Evolutionary conservation across 148 eudicot species (phyloP), one percentile per base, ranked within the genome.

Genomic region (Suaeda aralocaspica): DNA sequence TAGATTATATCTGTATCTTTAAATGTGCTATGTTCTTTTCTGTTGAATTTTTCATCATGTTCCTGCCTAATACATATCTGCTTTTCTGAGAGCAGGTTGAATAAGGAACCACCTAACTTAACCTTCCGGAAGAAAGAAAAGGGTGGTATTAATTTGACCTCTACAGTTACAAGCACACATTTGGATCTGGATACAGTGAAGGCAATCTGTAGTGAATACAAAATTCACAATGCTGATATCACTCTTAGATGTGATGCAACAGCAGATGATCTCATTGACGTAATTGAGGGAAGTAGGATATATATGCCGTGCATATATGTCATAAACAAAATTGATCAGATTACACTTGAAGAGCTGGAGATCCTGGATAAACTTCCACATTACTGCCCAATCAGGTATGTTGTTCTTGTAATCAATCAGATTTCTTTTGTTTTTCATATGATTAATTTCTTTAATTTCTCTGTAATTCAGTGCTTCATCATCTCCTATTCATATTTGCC

Each of bases 201-300:
- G 80, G 99, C 99, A 67, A 91, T 94, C 57, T 94, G 96, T 51
- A 88, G 96, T 53, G 99, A 94, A 86, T 91, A 94, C 80, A 86
- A 86, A 71, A 91, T 91, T 65, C 99, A 94, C 73, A 94, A 94
- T 81, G 99, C 99, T 78, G 99, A 94, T 81, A 73, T 94, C 67
- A 84, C 79, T 76, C 92, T 94, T 67, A 76, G 93, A 56, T 89
- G 65, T 73, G 99, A 94, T 77, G 99, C 99, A 53, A 89, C 99
- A 49, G 99, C 97, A 24, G 97, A 94, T 85, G 99, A 94, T 81
- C 97, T 94, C 65, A 91, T 94, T 67, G 99, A 94, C 73, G 93
- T 94, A 62, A 94, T 94, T 48, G 99, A 94, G 78, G 97, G 99
- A 22, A 94, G 99, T 70, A 83, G 97, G 82, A 84, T 94, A 49